Evolutionary conservation across 2,329 filamentous ascomycete genomes (phyloP), one percentile per base, ranked within the genome.

Genomic region (Phaeosphaeriaceae sp.): DNA sequence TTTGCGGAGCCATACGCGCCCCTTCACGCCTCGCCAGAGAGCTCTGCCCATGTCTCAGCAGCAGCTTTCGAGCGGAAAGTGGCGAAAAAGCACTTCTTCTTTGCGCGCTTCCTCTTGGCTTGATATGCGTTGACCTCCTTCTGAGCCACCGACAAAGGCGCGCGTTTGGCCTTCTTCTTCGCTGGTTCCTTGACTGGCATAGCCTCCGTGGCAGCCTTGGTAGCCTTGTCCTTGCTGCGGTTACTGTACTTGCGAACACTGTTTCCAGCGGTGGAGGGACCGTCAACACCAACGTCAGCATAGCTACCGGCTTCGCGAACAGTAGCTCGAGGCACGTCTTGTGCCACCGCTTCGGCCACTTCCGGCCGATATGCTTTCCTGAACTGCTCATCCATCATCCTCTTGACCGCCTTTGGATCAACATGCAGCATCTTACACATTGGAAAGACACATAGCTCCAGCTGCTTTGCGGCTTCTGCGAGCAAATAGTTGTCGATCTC

Each of bases 341-440:
- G 25, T 31, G 21, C 13, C 2, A 24, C 20, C 20, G 22, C 9
- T 11, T 24, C 7, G 5, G 2, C 9, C 9, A 46, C 44, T 9
- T 46, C 44, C 20, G 15, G 44, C 2, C 54, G 48, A 24, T 62
- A 60, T 11, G 54, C 57, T 24, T 41, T 58, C 33, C 49, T 44
- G 5, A 60, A 58, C 19, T 53, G 31, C 7, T 54, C 41, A 7
- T 60, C 54, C 2, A 63, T n/a, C 54, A 63, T 63, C 11, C 49
- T 42, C 24, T 58, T 60, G 9, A 60, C 52, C 3, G 51, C 52
- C 25, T 15, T 11, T 1, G 57, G 54, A 11, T 54, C 52, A 9
- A 60, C 20, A 2, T 58, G 57, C 54, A 63, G 56, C 54, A 60
- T 58, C 46, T 54, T 60, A 19, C 53, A 58, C 2, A 24, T 42